Conservation (phyloP, 2,329 filamentous ascomycete genomes). For the Nemania diffusa region DNA sequence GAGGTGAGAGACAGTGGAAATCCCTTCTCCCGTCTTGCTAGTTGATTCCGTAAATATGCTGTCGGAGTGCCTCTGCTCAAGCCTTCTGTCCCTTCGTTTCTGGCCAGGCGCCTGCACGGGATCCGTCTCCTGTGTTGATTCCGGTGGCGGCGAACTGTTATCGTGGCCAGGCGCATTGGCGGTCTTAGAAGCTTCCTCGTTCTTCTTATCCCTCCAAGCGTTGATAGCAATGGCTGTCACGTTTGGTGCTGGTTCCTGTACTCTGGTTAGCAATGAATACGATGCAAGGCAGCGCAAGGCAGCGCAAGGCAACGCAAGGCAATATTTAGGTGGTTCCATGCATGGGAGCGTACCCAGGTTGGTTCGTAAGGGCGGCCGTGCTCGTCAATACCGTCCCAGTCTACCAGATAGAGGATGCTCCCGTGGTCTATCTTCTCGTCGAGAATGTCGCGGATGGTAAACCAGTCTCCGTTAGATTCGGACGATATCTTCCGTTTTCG, state of each 20-base stretch:
- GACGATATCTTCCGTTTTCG: constrained; percentile 16
- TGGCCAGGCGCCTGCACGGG: constrained; percentile 23
- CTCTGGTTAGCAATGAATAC: constrained; percentile 23
- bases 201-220: constrained; percentile 42
- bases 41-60: constrained; percentile 10
- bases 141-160: constrained; percentile 12
- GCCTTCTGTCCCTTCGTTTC: constrained; percentile 11
- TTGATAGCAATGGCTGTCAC: constrained; percentile 41
- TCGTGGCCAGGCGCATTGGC: constrained; percentile 21
- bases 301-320: no score
- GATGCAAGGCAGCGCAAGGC: background rate
- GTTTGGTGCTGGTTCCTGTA: constrained; percentile 45
- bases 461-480: constrained; percentile 39
- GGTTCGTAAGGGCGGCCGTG: constrained; percentile 60
- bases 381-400: constrained; percentile 64
- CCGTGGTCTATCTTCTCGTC: constrained; percentile 50
- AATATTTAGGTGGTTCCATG: background rate
- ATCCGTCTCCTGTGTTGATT: constrained; percentile 28
- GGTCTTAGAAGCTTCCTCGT: constrained; percentile 15
- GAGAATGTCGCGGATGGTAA: constrained; percentile 51
- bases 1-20: background rate
- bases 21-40: constrained; percentile 5
- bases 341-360: constrained; percentile 60
- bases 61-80: constrained; percentile 13
- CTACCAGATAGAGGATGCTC: constrained; percentile 60